These are phyloP conservation scores for Ganoderma leucocontextum DNA, from an alignment of 1,284 basidiomycete species.

Conservation along the genomic window DNA sequence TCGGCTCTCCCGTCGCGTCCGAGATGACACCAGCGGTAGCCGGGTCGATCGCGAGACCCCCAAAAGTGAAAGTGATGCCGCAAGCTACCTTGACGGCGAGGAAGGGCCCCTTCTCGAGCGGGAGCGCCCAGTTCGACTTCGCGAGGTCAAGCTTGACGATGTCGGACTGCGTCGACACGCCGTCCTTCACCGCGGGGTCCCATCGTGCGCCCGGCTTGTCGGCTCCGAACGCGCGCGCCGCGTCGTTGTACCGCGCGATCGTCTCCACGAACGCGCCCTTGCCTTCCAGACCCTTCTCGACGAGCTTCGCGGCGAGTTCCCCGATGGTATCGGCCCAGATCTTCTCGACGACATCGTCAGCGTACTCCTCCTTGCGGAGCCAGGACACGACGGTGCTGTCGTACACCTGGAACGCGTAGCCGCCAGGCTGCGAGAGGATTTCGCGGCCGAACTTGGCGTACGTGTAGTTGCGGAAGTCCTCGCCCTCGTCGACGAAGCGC, in stretches of 20 bases:
- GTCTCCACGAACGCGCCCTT: constrained; percentile 54
- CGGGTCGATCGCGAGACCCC: constrained; percentile 67
- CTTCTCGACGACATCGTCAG: constrained; percentile 63
- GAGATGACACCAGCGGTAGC: constrained; percentile 59
- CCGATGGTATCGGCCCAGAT: constrained; percentile 57
- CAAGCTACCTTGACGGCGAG: constrained; percentile 72
- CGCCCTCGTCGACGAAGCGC: constrained; percentile 75
- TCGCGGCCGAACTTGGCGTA: constrained; percentile 72
- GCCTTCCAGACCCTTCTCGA: constrained; percentile 54
- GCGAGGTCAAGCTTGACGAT: constrained; percentile 44
- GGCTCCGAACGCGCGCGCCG: constrained; percentile 48
- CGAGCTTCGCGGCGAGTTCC: constrained; percentile 58
- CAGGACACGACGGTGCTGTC: constrained; percentile 53
- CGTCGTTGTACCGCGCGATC: constrained; percentile 58
- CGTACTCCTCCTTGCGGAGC: constrained; percentile 70
- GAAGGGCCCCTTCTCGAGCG: constrained; percentile 60
- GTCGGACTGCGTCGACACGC: constrained; percentile 56
- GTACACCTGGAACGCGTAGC: constrained; percentile 70
- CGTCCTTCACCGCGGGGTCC: constrained; percentile 72
- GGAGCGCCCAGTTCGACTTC: constrained; percentile 70
- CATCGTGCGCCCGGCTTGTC: constrained; percentile 50
- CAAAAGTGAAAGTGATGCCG: constrained; percentile 78
- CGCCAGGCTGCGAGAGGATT: constrained; percentile 64
- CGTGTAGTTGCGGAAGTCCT: constrained; percentile 75
- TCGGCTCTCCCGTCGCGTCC: constrained; percentile 47